These are phyloP conservation scores for Ganoderma sinense DNA, from an alignment of 1,284 basidiomycete genomes.

Conservation along the genomic window DNA sequence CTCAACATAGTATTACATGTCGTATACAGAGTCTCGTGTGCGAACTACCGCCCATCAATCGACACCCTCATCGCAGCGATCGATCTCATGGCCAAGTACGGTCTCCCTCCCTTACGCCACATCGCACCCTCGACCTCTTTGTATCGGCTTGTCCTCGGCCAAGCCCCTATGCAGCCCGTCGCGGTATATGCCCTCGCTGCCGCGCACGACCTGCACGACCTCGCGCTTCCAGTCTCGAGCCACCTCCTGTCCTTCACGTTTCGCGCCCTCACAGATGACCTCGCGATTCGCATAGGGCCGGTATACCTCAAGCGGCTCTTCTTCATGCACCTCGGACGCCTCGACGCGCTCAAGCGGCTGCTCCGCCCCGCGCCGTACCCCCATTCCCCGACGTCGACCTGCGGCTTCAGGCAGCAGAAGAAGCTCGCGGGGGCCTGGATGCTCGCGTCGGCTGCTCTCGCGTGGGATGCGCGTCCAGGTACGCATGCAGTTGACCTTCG, in stretches of 20 bases:
- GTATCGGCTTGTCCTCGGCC: slow-evolving; percentile 41
- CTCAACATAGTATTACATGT: slow-evolving; percentile 48
- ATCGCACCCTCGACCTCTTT: slow-evolving; percentile 39
- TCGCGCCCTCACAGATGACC: slow-evolving; percentile 42
- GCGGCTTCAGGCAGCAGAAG: slow-evolving; percentile 49
- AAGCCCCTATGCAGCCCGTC: slow-evolving; percentile 45
- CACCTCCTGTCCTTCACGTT: slow-evolving; percentile 45
- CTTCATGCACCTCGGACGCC: slow-evolving; percentile 49
- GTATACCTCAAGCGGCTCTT: slow-evolving; percentile 47
- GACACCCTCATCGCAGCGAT: slow-evolving; percentile 42
- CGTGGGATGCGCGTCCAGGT: slow-evolving; percentile 49
- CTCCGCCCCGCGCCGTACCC: slow-evolving; percentile 46
- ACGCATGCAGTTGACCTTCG: slow-evolving; percentile 16
- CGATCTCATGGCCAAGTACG: slow-evolving; percentile 42
- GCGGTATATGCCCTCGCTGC: slow-evolving; percentile 46
- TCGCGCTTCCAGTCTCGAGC: slow-evolving; percentile 46
- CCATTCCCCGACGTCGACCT: slow-evolving; percentile 44
- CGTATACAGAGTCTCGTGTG: slow-evolving; percentile 43
- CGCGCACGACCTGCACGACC: slow-evolving; percentile 41
- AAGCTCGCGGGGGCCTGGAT: slow-evolving; percentile 49
- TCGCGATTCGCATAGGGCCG: slow-evolving; percentile 44
- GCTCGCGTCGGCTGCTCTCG: slow-evolving; percentile 46
- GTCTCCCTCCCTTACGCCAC: slow-evolving; percentile 36
- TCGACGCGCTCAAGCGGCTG: slow-evolving; percentile 47
- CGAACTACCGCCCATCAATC: slow-evolving; percentile 44